A percentile compares a stretch with the other conserved stretches of the same genome.
These are phyloP conservation scores for Fraxinus cuspidata DNA, from an alignment of 257 asterid genomes.

Conservation along the genomic window DNA sequence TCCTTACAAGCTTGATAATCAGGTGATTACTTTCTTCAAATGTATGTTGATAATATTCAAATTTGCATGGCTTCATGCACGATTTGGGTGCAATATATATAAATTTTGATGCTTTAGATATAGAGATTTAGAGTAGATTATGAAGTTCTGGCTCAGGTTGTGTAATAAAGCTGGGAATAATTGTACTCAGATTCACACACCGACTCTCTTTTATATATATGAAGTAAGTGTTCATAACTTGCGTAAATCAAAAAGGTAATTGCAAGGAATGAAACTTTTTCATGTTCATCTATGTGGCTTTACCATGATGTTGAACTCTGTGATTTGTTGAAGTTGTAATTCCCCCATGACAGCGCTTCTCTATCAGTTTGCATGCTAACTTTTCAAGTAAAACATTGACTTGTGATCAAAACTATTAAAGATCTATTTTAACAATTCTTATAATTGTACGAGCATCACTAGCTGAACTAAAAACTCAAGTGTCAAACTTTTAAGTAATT, in stretches of 20 bases:
- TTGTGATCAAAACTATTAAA: not conserved
- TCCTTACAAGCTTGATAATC: conserved; percentile 88
- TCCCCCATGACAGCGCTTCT: not conserved
- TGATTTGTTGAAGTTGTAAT: not conserved
- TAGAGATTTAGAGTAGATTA: not conserved
- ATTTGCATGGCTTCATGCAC: not conserved
- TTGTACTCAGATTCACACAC: not conserved
- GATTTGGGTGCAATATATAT: not conserved
- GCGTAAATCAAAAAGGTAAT: not conserved
- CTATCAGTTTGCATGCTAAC: not conserved
- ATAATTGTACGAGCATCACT: not conserved
- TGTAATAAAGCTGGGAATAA: not conserved
- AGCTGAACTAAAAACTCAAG: not conserved
- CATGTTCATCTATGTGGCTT: not conserved
- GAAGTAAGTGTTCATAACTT: not conserved
- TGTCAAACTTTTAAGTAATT: not conserved
- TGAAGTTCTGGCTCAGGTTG: not conserved
- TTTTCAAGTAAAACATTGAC: not conserved
- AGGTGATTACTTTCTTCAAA: conserved; percentile 43
- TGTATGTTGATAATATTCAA: conserved; percentile 5
- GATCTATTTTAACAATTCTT: not conserved
- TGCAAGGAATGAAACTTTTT: not conserved
- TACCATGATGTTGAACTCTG: not conserved
- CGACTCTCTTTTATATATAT: not conserved
- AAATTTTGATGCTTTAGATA: not conserved